phyloP scores from a whole-genome alignment of 371 early-diverging fungal genomes.

The Nematocida displodere region DNA sequence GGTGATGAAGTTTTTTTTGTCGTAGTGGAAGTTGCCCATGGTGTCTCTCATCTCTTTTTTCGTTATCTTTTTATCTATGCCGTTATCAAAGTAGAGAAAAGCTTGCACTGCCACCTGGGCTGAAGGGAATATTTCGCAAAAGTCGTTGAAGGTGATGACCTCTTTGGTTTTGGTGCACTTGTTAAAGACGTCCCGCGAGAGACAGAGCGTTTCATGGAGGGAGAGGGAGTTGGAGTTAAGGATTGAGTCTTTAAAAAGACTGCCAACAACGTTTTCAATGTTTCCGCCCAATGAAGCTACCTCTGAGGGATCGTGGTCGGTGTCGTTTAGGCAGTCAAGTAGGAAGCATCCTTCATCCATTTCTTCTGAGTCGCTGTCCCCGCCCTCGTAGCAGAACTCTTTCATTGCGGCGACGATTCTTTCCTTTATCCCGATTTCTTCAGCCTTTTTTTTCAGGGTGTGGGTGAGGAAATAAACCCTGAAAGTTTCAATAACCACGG shows the following conservation, averaged over 20 bases:
- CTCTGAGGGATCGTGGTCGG: constrained; percentile 32
- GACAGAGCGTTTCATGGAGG: constrained; percentile 55
- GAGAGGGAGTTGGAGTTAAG: constrained; percentile 33
- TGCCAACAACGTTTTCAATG: constrained; percentile 53
- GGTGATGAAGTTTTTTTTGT: constrained; percentile 61
- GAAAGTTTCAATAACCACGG: constrained; percentile 54
- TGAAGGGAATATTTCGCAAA: constrained; percentile 61
- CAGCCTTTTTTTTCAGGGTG: constrained; percentile 57
- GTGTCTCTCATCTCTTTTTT: constrained; percentile 65
- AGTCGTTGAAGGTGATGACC: constrained; percentile 56
- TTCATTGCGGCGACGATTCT: constrained; percentile 59
- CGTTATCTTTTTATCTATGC: constrained; percentile 47
- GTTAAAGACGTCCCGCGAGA: constrained; percentile 62
- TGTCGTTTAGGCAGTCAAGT: background rate
- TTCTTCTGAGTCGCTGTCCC: constrained; percentile 41
- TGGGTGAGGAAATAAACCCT: constrained; percentile 54
- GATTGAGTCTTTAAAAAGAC: constrained; percentile 46
- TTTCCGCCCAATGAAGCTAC: constrained; percentile 15
- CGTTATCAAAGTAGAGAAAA: constrained; percentile 62
- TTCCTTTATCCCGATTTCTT: constrained; percentile 61
- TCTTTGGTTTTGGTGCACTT: constrained; percentile 54
- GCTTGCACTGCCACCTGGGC: constrained; percentile 61
- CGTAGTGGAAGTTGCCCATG: constrained; percentile 60
- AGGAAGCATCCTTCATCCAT: background rate
- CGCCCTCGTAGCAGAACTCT: constrained; percentile 59